Base-by-base conservation (phyloP, 2,329 filamentous ascomycete species). In the Hypoxylon sp. region DNA sequence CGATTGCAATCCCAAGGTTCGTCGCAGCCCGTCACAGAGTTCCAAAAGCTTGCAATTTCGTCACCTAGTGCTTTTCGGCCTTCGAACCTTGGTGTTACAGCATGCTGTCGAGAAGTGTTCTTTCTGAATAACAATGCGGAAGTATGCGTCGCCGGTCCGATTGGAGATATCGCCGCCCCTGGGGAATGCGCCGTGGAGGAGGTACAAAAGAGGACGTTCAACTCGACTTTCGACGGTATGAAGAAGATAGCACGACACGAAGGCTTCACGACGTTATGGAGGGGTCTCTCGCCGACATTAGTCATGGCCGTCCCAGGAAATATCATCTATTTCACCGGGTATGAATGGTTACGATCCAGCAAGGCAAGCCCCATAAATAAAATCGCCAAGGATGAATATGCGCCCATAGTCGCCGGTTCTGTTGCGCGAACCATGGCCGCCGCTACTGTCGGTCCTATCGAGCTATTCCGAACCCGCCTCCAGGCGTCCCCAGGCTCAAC, bases 281-380 rank as follows among this genome's bases (percentile, higher is more conserved):
- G 96, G 68, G 96, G 96, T 0, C 83, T 99, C 4, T 97, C 93
- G n/a, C 95, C 96, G 0, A 99, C 96, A 0, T 83, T 99, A 22
- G 87, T 94, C 71, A 99, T 99, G 96, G 91, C 94, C 0, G 88
- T 99, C 5, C 96, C 96, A 0, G 94, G 91, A 26, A 99, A 99
- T 78, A 96, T 99, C 73, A 98, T 99, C 72, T 99, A 99, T 81
- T 98, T 98, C 76, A 97, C 96, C 11, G 96, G 96, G 42, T 99
- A 99, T 80, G 96, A 99, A 77, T 98, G 94, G 92, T 80, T 99
- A 65, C 90, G 96, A 37, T 92, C 87, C 71, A 92, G 93, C 74
- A 83, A 84, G 0, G 83, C 82, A 46, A 97, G 93, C 73, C 94
- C 94, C 0, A 87, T 98, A 69, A 86, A 86, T 37, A 84, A 83